These are phyloP conservation scores for Biscogniauxia mediterranea DNA, from an alignment of 2,329 filamentous ascomycete genomes.

Conservation along the genomic window DNA sequence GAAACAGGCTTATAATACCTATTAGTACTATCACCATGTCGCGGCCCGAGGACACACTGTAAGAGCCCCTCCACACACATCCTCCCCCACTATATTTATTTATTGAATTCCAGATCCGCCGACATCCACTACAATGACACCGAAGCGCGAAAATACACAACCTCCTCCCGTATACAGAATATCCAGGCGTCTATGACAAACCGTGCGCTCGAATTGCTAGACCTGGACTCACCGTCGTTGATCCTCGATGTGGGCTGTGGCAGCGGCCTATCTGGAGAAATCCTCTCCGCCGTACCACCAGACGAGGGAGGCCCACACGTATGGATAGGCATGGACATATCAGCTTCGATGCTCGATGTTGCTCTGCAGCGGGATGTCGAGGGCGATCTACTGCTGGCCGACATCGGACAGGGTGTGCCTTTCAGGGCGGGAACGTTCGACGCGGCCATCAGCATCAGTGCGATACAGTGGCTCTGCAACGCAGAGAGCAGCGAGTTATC, in stretches of 20 bases:
- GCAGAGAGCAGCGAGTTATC: slow-evolving; percentile 85
- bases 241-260: slow-evolving; percentile 98
- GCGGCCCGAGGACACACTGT: slow-evolving; percentile 93
- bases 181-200: slow-evolving; percentile 95
- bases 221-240: slow-evolving; percentile 74
- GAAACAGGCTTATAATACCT: no score
- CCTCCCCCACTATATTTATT: slow-evolving; percentile 8
- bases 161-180: slow-evolving; percentile 88
- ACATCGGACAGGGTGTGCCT: slow-evolving; percentile 93
- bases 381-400: slow-evolving; percentile 88
- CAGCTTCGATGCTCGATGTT: slow-evolving; percentile 92
- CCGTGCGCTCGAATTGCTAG: slow-evolving; percentile 86
- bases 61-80: slow-evolving; percentile 28
- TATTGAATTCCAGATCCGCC: slow-evolving; percentile 66
- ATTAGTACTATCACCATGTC: slow-evolving; percentile 68
- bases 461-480: slow-evolving; percentile 98
- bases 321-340: slow-evolving; percentile 98
- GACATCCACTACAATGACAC: slow-evolving; percentile 97
- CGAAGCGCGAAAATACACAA: slow-evolving; percentile 97
- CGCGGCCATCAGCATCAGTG: slow-evolving; percentile 89
- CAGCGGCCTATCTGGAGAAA: slow-evolving; percentile 90
- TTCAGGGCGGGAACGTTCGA: slow-evolving; percentile 93
- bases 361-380: slow-evolving; percentile 89
- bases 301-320: slow-evolving; percentile 81
- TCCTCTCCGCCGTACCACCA: slow-evolving; percentile 69